Evolutionary conservation across 768 basidiomycete genomes (phyloP), one percentile per base, ranked within the genome.

Genomic region (Pisolithus microcarpus): DNA sequence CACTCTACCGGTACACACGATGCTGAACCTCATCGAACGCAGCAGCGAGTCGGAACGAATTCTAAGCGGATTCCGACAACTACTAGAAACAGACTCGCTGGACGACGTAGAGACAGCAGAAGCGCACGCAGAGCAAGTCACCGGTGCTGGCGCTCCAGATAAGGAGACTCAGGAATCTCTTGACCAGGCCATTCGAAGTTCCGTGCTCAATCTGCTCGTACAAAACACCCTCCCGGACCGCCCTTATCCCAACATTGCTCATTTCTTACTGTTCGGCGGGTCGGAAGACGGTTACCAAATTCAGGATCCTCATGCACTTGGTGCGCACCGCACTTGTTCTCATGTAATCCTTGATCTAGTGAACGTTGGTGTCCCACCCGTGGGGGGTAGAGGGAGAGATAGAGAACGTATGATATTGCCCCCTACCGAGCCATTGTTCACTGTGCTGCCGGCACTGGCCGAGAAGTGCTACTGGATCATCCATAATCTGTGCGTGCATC

Each of bases 31-130:
- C 46, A 74, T 97, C 28, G 84, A 91, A 54, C 77, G 85, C 21
- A 92, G 88, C 52, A 73, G 74, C 42, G 89, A 94, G 57, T 92
- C 91, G 0, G 80, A 90, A n/a, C 78, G 88, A 16, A 91, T 97
- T 55, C 70, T 91, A 24, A 80, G 76, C 42, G 91, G 90, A 0
- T 95, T 90, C 65, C 78, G 82, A 48, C 74, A 75, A 34, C 72
- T 85, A 16, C 67, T 97, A 26, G 76, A 75, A 13, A 70, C 74
- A 0, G 85, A 90, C 43, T 77, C 82, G 0, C 59, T 71, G 24
- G 81, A 81, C 26, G 83, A 86, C 53, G 74, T 85, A 3, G 74
- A 77, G 21, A 69, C 68, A 5, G 78, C 83, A 0, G 85, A 87
- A 63, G 70, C 74, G 6, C 60, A 71, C 19, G 81, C 80, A 1